Evolutionary conservation across 140 eudicot species (phyloP), one percentile per base, ranked within the genome.

Genomic region (Senecio squalidus): DNA sequence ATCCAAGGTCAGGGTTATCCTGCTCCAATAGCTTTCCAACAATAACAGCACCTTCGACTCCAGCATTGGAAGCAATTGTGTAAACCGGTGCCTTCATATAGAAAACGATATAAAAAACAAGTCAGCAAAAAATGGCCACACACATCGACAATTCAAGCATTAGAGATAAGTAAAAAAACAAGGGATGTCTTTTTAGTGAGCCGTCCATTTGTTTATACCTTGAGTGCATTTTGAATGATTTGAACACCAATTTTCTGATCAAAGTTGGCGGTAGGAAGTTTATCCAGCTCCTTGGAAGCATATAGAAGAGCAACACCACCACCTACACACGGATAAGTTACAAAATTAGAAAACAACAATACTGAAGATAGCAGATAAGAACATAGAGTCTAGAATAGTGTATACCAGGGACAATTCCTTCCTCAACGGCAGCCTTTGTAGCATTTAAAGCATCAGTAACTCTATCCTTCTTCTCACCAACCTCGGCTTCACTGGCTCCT

Each of bases 161-260:
- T 25, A 21, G n/a, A 52, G 23, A 25, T 18, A 5, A 13, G 1
- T 13, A 7, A 23, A 52, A 14, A 14, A 27, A 14, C 24, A 54
- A 29, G 25, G 15, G 4, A 29, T 17, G 17, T 4, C n/a, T n/a
- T n/a, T n/a, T n/a, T n/a, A n/a, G n/a, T n/a, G n/a, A n/a, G n/a
- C n/a, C 41, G n/a, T 5, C 7, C n/a, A 29, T 0, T 30, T 7
- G 30, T 28, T 20, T 39, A 41, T 47, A 79, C 95, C 91, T 86
- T 86, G 18, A 86, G 84, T 57, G 95, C 95, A 67, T 73, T 83
- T 51, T 86, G 95, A 51, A 86, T 86, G 15, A 82, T 86, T 71
- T 86, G 91, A 56, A 86, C 87, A 57, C 92, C 95, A 48, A 86
- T 82, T 71, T 86, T 82, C 73, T 86, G 95, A 77, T 86, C 95